Evolutionary conservation across 352 stramenopile species (phyloP).

Genomic region (Pythium sukuiense): DNA sequence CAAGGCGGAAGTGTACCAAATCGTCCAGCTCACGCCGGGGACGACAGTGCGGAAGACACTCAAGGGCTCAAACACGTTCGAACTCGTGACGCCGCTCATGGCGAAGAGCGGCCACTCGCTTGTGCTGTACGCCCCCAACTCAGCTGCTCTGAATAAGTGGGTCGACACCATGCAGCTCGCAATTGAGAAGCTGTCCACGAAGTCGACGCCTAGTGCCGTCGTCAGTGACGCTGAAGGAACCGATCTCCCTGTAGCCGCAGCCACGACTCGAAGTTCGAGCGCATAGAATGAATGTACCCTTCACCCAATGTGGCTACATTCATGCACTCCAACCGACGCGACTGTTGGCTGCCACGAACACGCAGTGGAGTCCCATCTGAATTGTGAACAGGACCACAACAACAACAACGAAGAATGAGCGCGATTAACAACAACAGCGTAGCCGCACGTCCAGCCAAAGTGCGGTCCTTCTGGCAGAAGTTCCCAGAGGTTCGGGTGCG

Average conservation of each 20-base stretch:
- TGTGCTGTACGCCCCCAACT: conserved; percentile 58
- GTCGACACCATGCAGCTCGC: conserved; percentile 54
- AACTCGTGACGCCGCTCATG: conserved; percentile 75
- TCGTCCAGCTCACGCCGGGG: conserved; percentile 62
- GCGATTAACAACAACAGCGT: conserved; percentile 26
- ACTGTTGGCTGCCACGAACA: conserved; percentile 4
- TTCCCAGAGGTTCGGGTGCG: conserved; percentile 53
- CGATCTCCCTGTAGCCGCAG: neutral
- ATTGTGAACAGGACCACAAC: neutral
- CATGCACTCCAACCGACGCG: conserved; percentile 9
- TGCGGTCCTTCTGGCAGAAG: conserved; percentile 62
- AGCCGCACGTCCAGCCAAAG: conserved; percentile 15
- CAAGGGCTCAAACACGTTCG: conserved; percentile 80
- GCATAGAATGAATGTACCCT: conserved; percentile 23
- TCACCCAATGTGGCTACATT: conserved; percentile 7
- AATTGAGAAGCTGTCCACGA: conserved; percentile 41
- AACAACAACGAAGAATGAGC: neutral
- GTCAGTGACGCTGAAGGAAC: conserved; percentile 21
- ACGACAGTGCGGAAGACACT: conserved; percentile 66
- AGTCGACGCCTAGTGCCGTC: neutral
- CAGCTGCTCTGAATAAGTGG: conserved; percentile 53
- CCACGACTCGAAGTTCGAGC: neutral
- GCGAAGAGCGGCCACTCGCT: conserved; percentile 63
- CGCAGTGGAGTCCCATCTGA: neutral
- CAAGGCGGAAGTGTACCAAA: conserved; percentile 69